Conservation (phyloP, 2,329 filamentous ascomycete genomes). For the Cladophialophora immunda region DNA sequence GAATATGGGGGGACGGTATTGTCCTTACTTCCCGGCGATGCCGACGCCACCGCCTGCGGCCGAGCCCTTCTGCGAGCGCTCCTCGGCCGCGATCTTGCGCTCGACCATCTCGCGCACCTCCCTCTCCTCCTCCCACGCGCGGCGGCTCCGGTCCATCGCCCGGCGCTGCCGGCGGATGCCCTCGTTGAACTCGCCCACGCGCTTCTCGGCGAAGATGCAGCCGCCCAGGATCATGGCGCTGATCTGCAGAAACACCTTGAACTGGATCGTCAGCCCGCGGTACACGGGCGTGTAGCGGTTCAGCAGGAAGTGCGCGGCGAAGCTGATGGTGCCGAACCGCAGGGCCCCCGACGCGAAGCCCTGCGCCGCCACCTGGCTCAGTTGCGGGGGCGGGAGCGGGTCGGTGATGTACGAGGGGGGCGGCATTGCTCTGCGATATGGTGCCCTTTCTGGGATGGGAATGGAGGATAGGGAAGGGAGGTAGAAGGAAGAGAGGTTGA, state of each 20-base stretch:
- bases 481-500: no score
- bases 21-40: neutral
- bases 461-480: neutral
- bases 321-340: conserved; percentile 57
- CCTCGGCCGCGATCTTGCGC: conserved; percentile 38
- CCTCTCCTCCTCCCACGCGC: conserved; percentile 42
- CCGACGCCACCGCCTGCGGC: neutral
- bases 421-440: no score
- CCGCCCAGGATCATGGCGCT: conserved; percentile 58
- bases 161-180: conserved; percentile 51
- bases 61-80: neutral
- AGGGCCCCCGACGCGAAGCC: conserved; percentile 55
- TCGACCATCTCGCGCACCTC: conserved; percentile 48
- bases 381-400: conserved; percentile 52
- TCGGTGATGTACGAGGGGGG: conserved; percentile 50
- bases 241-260: conserved; percentile 60
- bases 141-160: conserved; percentile 41
- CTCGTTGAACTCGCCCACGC: conserved; percentile 57
- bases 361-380: conserved; percentile 51
- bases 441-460: conserved; percentile 24
- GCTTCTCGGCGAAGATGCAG: conserved; percentile 58
- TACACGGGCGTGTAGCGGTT: conserved; percentile 53
- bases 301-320: conserved; percentile 56
- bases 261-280: conserved; percentile 58
- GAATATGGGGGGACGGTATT: no score